phyloP scores from a whole-genome alignment of 257 asterid genomes.

The Handroanthus guayacan region DNA sequence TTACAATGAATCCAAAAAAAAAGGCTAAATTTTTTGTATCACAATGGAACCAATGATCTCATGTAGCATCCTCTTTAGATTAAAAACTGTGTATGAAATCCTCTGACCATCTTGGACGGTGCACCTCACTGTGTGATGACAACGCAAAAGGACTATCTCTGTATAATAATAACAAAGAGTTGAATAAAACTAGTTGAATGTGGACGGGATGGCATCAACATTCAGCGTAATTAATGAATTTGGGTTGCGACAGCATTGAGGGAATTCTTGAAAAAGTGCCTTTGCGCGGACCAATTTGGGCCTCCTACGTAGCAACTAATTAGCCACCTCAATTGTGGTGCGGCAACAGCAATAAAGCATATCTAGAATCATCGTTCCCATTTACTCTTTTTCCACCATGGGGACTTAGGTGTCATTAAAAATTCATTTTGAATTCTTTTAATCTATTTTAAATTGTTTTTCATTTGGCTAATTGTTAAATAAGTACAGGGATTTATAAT shows the following conservation, averaged over 20 bases:
- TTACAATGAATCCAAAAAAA: background rate
- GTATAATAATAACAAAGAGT: background rate
- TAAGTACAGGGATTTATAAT: too few species aligned
- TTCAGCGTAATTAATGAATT: conserved; percentile 14
- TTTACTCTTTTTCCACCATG: background rate
- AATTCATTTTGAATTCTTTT: too few species aligned
- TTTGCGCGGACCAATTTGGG: background rate
- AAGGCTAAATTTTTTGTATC: too few species aligned
- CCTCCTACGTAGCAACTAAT: background rate
- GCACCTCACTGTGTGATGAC: background rate
- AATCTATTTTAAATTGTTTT: too few species aligned
- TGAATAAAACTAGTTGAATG: conserved; percentile 15
- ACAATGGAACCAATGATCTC: background rate
- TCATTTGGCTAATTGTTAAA: too few species aligned
- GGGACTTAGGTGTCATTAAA: background rate
- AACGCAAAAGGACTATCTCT: background rate
- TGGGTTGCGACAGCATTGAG: conserved; percentile 1
- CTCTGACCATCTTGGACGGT: background rate
- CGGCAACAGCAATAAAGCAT: background rate
- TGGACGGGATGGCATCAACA: conserved; percentile 33
- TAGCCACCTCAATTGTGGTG: conserved; percentile 12
- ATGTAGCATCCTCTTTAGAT: background rate
- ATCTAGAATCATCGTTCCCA: background rate
- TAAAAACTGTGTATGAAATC: background rate
- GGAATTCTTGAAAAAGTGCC: conserved; percentile 8